These are phyloP conservation scores for Rhodomyrtus psidioides DNA, from an alignment of 441 rosid genomes.

Conservation along the genomic window DNA sequence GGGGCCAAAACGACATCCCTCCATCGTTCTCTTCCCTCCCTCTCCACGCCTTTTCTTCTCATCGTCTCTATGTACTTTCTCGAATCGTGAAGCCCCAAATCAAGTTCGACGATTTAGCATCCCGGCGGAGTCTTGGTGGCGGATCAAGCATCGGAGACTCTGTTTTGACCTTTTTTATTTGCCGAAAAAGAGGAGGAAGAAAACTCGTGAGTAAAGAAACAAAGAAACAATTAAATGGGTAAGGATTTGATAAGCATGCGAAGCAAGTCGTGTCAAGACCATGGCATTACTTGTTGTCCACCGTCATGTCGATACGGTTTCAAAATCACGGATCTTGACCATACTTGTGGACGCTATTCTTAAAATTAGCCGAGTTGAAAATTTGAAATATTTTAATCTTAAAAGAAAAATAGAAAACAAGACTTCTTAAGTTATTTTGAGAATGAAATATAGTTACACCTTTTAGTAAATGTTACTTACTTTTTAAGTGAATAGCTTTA, in stretches of 20 bases:
- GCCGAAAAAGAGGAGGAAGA: no score
- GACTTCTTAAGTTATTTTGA: neutral
- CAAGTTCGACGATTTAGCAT: no score
- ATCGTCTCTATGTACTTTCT: no score
- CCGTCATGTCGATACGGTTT: accelerated
- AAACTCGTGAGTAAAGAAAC: neutral
- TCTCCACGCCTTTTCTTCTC: no score
- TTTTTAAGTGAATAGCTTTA: neutral
- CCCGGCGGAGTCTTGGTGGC: no score
- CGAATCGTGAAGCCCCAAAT: no score
- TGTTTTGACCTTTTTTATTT: no score
- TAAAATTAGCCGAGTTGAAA: accelerated
- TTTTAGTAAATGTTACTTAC: neutral
- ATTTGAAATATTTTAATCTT: neutral
- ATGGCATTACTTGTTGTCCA: neutral
- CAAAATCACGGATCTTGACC: neutral
- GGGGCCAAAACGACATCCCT: no score
- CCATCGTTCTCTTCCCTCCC: no score
- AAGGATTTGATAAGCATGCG: neutral
- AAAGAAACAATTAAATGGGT: neutral
- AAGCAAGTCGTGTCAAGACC: neutral
- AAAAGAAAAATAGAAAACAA: neutral
- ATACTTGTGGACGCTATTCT: accelerated
- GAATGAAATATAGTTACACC: neutral
- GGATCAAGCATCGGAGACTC: no score